Evolutionary conservation across 208 protist genomes (phyloP), one percentile per base, ranked within the genome.

Genomic region (Leishmania turanica): DNA sequence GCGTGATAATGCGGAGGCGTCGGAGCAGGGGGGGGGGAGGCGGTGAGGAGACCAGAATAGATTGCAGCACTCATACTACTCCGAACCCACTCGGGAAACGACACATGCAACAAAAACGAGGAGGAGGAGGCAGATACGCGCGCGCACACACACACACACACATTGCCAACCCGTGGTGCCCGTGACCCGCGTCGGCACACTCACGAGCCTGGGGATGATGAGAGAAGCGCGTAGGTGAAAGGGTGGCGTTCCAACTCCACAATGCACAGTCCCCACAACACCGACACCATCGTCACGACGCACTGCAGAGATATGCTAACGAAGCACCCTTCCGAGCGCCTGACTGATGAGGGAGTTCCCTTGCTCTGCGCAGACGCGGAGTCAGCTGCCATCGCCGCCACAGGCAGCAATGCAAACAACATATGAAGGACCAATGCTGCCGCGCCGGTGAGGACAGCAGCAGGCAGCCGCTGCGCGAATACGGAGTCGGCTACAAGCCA

Each of bases 231-330:
- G 82, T 85, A 85, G 6, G 77, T 65, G 0, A 78, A 81, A 19
- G 82, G 77, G 75, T 85, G 77, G 9, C 84, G 82, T 56, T 88
- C 82, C 15, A 56, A 42, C 47, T 84, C 75, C 17, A 87, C 47
- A 21, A 88, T 81, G 91, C 93, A 89, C 68, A 88, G 45, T n/a
- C 84, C 88, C 82, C 84, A 90, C 47, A 89, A 27, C 65, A 93
- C 81, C 0, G 91, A 94, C 13, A 85, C 82, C 0, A 84, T 17
- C 40, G 90, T 92, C 40, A 94, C 69, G 24, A 82, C 60, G 45
- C 88, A 80, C 79, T 96, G 91, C 79, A 93, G 77, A 11, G 86
- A 87, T 24, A 95, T 70, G 64, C 84, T 84, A 49, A 85, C 83
- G 7, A 88, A 53, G 79, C 93, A 96, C 34, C 88, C 89, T 31